Evolutionary conservation across 2,329 filamentous ascomycete species (phyloP), one percentile per base, ranked within the genome.

Genomic region (Xylaria sp.): DNA sequence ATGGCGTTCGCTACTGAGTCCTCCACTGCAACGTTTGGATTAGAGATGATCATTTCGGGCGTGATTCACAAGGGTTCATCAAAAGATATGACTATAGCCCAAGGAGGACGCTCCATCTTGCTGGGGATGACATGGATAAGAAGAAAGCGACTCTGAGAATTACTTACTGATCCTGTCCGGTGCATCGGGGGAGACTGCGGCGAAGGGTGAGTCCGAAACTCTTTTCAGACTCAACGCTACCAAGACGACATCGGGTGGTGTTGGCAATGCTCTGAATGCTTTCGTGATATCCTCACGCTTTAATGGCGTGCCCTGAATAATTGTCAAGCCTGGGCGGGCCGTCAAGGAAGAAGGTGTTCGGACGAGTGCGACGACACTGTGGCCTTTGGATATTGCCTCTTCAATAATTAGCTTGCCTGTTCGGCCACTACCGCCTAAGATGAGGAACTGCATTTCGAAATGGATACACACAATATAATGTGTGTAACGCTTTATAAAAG

Each of bases 211-310:
- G 61, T 84, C 83, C 25, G 76, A 79, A 6, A 75, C 76, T 38
- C 84, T 81, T 5, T 79, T 79, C 1, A 84, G 81, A 66, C 79
- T 83, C 13, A 88, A 81, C 0, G 86, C 82, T 22, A 84, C 77
- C 42, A 87, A 75, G 27, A 87, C 77, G 5, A 80, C 82, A 50
- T 79, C 72, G 11, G 74, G 73, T 9, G 58, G 58, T 1, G 11
- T 42, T 9, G 74, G 67, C 1, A 72, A 70, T 22, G 73, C 65
- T 9, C 17, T n/a, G 64, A 83, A 77, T 1, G 80, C 80, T 42
- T 51, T 66, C 45, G 74, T 71, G 51, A 86, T 74, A 71, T 81
- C 77, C n/a, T 74, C 42, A 36, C 71, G 69, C 11, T 78, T 77
- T 33, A 79, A 69, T 1, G 81, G 79, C 38, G 77, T 74, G 47